Conservation (phyloP, 2,329 filamentous ascomycete genomes). For the Colletotrichum australisinense region DNA sequence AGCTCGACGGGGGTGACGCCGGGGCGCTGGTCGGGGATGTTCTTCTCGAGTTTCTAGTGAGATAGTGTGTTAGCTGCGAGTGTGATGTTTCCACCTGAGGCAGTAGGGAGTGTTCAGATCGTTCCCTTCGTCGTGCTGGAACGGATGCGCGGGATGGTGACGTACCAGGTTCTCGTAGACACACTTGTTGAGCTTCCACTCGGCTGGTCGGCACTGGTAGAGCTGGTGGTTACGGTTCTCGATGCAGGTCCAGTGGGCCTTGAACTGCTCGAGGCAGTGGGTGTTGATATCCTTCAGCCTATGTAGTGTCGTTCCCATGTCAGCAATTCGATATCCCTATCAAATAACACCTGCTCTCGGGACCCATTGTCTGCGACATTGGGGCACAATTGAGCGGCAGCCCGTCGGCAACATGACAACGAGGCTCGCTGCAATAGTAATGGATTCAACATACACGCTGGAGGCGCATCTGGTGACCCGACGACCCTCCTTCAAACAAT, state of each 20-base stretch:
- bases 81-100: neutral
- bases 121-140: neutral
- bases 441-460: slow-evolving; percentile 80
- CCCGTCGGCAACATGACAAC: neutral
- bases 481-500: slow-evolving; percentile 95
- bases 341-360: neutral
- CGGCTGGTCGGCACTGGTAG: slow-evolving; percentile 90
- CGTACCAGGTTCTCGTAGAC: slow-evolving; percentile 95
- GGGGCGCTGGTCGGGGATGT: slow-evolving; percentile 78
- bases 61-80: neutral
- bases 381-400: neutral
- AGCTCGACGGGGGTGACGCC: slow-evolving; percentile 80
- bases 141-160: slow-evolving; percentile 36
- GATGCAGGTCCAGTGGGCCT: slow-evolving; percentile 92
- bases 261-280: slow-evolving; percentile 91
- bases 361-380: neutral
- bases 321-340: neutral
- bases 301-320: slow-evolving; percentile 15
- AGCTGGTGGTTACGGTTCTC: slow-evolving; percentile 98
- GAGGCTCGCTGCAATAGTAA: neutral
- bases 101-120: neutral
- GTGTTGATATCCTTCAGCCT: slow-evolving; percentile 97
- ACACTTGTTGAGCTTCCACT: slow-evolving; percentile 94
- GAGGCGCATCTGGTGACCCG: slow-evolving; percentile 96
- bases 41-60: slow-evolving; percentile 81